phyloP scores from a whole-genome alignment of 2,329 filamentous ascomycete genomes.

The Exophiala sideris region DNA sequence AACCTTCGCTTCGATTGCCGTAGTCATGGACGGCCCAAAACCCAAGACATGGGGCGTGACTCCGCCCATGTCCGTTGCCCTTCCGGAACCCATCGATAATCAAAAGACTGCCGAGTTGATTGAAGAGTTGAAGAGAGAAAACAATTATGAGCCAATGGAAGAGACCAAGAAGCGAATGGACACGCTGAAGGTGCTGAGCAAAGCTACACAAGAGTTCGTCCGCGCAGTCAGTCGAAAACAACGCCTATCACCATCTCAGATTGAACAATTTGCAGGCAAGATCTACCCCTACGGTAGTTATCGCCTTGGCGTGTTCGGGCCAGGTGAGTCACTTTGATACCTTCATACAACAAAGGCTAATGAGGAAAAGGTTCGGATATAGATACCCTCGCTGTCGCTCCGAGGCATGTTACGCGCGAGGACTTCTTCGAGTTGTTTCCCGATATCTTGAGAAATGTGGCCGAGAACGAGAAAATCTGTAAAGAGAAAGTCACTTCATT shows the following conservation, averaged over 20 bases:
- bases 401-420: constrained; percentile 80
- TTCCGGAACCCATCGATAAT: constrained; percentile 75
- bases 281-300: constrained; percentile 97
- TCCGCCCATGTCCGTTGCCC: constrained; percentile 71
- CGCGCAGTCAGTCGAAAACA: constrained; percentile 72
- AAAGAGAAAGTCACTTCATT: constrained; percentile 78
- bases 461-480: constrained; percentile 68
- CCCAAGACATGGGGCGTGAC: constrained; percentile 68
- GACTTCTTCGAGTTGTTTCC: constrained; percentile 93
- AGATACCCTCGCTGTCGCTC: constrained; percentile 88
- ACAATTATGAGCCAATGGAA: constrained; percentile 81
- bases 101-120: constrained; percentile 74
- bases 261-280: constrained; percentile 83
- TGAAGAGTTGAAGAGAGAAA: constrained; percentile 79
- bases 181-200: constrained; percentile 73
- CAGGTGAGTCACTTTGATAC: constrained; percentile 46
- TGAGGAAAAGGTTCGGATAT: constrained; percentile 75
- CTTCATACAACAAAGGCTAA: constrained; percentile 4
- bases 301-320: constrained; percentile 87
- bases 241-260: constrained; percentile 69
- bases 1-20: neutral
- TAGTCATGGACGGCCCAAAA: constrained; percentile 5
- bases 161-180: constrained; percentile 76
- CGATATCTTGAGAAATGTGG: constrained; percentile 71
- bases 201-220: constrained; percentile 82